Evolutionary conservation across 1,284 basidiomycete genomes (phyloP), one percentile per base, ranked within the genome.

Genomic region (Thecaphora thlaspeos): DNA sequence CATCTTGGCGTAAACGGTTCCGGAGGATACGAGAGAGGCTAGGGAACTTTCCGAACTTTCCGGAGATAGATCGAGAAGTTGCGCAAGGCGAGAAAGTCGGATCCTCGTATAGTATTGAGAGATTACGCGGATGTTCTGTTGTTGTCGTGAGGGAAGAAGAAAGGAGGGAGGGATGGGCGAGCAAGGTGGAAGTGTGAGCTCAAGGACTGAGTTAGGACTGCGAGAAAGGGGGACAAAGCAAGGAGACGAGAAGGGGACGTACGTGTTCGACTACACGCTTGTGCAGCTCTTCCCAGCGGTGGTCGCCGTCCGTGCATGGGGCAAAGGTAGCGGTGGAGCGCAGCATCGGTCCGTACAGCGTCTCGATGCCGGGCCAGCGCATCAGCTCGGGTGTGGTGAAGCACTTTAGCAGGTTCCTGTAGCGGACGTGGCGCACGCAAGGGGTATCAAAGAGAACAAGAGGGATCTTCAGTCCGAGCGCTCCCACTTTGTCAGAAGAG

Each of bases 301-400:
- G 87, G 51, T 89, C 85, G 4, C 83, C 83, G 14, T 75, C 71
- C 48, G 74, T 69, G 32, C 71, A 70, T 15, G 59, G 67, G 14
- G 83, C 83, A 77, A 98, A 98, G 3, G 96, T 88, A 4, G 86
- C 84, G 0, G 90, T 91, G 71, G 84, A 83, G 45, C 86, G 85
- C 46, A 98, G 80, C 67, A 87, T 88, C 8, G 87, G 84, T 24
- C 91, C 93, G 77, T 97, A 98, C 17, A 97, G 83, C 7, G 82
- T 81, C 76, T 92, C 88, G 47, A 98, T 93, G n/a, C 91, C 91
- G 0, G 94, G 91, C 95, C 95, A 98, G 59, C 94, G 83, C 90
- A 97, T 96, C 41, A 99, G 82, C 76, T 98, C 95, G 39, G 87
- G 87, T 2, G 92, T 97, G 14, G 88, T 88, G 78, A 99, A 98